These are phyloP conservation scores for Actinomucor elegans DNA, from an alignment of 371 early-diverging fungal species.

Conservation along the genomic window DNA sequence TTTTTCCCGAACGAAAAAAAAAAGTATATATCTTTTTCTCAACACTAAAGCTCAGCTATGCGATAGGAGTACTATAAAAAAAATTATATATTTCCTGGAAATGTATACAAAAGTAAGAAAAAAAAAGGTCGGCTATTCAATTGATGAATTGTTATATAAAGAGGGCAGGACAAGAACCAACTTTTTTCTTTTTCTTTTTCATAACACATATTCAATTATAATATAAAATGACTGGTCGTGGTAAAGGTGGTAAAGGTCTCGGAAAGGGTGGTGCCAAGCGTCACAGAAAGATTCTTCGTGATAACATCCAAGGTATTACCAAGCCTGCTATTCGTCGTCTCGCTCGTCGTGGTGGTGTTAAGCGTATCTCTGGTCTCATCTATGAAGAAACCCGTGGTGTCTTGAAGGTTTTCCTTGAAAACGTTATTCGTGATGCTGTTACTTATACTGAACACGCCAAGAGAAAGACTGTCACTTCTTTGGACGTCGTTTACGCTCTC, in stretches of 20 bases:
- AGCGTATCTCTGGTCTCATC: slow-evolving; percentile 99
- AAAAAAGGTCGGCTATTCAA: slow-evolving; percentile 11
- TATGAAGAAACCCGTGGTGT: slow-evolving; percentile 99
- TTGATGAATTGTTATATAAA: slow-evolving; percentile 3
- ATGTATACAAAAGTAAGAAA: not conserved
- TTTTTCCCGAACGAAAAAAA: not conserved
- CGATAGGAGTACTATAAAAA: not conserved
- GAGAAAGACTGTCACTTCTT: slow-evolving; percentile 97
- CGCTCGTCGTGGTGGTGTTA: slow-evolving; percentile 99
- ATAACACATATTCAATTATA: slow-evolving; percentile 1
- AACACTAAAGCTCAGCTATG: too few species aligned
- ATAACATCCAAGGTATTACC: slow-evolving; percentile 99
- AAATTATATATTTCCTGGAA: not conserved
- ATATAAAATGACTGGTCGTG: slow-evolving; percentile 85
- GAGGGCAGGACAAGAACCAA: not conserved
- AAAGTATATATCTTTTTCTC: not conserved
- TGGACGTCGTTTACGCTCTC: slow-evolving; percentile 93
- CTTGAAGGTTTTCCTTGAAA: slow-evolving; percentile 97
- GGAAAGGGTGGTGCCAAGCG: slow-evolving; percentile 99
- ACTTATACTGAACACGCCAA: slow-evolving; percentile 99
- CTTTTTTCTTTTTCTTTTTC: slow-evolving; percentile 16
- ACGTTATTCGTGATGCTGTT: slow-evolving; percentile 97
- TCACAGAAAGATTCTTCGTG: slow-evolving; percentile 99
- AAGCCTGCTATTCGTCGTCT: slow-evolving; percentile 99
- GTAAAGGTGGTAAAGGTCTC: slow-evolving; percentile 97